Conservation (phyloP, 176 grass and related monocot genomes). For the Rhynchospora pubera region DNA sequence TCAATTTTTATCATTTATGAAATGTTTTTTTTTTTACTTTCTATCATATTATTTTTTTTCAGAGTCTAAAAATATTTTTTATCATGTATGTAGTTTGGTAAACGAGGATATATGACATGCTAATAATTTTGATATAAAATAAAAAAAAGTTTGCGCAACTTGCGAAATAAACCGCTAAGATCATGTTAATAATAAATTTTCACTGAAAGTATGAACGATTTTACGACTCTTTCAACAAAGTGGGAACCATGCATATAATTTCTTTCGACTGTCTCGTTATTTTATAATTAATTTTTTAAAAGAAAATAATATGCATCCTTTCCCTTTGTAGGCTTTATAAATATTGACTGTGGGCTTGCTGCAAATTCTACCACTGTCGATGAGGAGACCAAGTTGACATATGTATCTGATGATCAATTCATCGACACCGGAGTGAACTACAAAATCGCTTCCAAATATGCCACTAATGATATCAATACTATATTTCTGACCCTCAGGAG, state of each 20-base stretch:
- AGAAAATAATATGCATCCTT: not conserved
- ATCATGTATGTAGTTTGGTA: too few relatives aligned
- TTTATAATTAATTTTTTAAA: not conserved
- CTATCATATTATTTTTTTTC: too few relatives aligned
- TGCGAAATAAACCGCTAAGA: too few relatives aligned
- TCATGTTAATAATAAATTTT: too few relatives aligned
- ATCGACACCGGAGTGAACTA: slow-evolving; percentile 25
- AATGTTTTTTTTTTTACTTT: too few relatives aligned
- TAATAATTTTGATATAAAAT: too few relatives aligned
- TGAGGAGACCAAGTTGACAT: not conserved
- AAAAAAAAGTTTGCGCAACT: too few relatives aligned
- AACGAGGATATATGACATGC: too few relatives aligned
- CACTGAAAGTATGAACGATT: not conserved
- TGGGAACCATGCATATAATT: not conserved
- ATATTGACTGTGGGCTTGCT: slow-evolving; percentile 31
- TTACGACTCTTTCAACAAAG: not conserved
- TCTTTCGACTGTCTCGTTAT: not conserved
- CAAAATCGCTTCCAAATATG: slow-evolving; percentile 25
- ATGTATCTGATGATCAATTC: slow-evolving; percentile 19
- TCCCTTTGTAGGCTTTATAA: slow-evolving; percentile 28
- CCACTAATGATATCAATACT: not conserved
- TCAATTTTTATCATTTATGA: too few relatives aligned
- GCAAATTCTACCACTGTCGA: not conserved
- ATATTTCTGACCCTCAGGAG: too few relatives aligned
- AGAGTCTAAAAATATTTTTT: too few relatives aligned